Percentiles rank a stretch among this genome's conserved stretches.
These are phyloP conservation scores for Phyllostachys edulis DNA, from an alignment of 176 grass and related monocot species.

Conservation along the genomic window DNA sequence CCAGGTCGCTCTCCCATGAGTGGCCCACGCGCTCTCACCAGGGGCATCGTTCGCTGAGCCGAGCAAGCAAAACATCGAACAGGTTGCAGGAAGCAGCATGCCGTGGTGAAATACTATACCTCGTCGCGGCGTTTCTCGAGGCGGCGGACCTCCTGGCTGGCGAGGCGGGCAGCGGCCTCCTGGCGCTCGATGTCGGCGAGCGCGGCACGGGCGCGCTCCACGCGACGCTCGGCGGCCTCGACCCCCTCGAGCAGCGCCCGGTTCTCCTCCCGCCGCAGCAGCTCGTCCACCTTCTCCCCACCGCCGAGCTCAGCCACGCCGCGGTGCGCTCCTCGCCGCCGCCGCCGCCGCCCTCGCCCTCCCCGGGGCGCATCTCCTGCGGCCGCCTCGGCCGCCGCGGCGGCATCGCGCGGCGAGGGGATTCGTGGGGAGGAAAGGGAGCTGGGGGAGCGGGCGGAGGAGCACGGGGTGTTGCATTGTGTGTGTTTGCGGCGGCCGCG, in stretches of 20 bases:
- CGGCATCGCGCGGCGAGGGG: not conserved
- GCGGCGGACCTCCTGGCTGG: constrained; percentile 60
- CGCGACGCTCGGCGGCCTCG: constrained; percentile 68
- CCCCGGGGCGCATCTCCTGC: constrained; percentile 37
- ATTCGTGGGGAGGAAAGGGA: not conserved
- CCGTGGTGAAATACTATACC: constrained; percentile 32
- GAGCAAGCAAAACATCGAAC: constrained; percentile 39
- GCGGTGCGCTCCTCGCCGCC: not conserved
- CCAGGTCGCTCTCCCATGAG: constrained; percentile 2
- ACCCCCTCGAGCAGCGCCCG: constrained; percentile 58
- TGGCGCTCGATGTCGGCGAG: constrained; percentile 71
- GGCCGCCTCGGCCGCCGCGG: not conserved
- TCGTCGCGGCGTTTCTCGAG: constrained; percentile 63
- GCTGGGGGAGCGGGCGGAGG: constrained; percentile 41
- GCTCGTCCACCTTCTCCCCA: constrained; percentile 73
- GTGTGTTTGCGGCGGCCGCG: not conserved
- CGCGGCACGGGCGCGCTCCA: constrained; percentile 72
- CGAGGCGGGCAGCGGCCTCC: constrained; percentile 48
- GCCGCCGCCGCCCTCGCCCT: not conserved
- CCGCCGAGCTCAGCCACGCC: constrained; percentile 47
- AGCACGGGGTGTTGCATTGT: constrained; percentile 30
- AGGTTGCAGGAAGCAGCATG: not conserved
- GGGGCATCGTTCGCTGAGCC: not conserved
- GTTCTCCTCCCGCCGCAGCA: constrained; percentile 75
- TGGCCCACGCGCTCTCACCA: not conserved